These are phyloP conservation scores for Asterella californica DNA, from an alignment of 225 moss, liverwort and hornwort species.

Conservation along the genomic window DNA sequence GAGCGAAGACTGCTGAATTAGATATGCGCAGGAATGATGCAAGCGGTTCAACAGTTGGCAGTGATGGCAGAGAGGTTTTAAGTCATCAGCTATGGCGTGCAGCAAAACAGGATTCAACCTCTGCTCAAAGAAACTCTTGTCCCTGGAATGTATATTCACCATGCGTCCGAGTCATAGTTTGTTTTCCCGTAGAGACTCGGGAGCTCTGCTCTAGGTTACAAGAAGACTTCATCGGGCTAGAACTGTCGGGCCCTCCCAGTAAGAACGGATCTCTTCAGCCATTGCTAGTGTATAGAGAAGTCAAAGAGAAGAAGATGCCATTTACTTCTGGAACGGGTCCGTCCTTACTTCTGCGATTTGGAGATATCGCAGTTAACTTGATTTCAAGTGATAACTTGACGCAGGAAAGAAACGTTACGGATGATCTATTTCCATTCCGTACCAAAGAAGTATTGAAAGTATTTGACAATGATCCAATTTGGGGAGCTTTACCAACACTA, in stretches of 20 bases:
- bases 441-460: slow-evolving; percentile 43
- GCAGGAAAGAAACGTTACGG: background rate
- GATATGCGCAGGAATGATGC: background rate
- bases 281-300: slow-evolving; percentile 32
- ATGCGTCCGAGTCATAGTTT: slow-evolving; percentile 60
- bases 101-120: slow-evolving; percentile 17
- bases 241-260: slow-evolving; percentile 29
- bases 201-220: slow-evolving; percentile 19
- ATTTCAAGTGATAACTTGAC: background rate
- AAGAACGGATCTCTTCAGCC: slow-evolving; percentile 34
- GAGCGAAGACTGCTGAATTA: background rate
- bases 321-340: slow-evolving; percentile 11
- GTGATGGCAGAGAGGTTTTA: background rate
- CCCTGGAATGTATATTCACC: slow-evolving; percentile 56
- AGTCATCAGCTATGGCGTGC: background rate
- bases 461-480: slow-evolving; percentile 22
- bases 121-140: slow-evolving; percentile 29
- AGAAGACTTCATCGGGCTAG: slow-evolving; percentile 38
- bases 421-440: slow-evolving; percentile 23
- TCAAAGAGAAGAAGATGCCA: slow-evolving; percentile 15
- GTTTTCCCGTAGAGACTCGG: slow-evolving; percentile 39
- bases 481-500: slow-evolving; percentile 28
- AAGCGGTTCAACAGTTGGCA: background rate
- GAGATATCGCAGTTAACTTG: slow-evolving; percentile 30
- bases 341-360: slow-evolving; percentile 20